Evolutionary conservation across 345 rosid species (phyloP), one percentile per base, ranked within the genome.

Genomic region (Boechera divaricarpa): DNA sequence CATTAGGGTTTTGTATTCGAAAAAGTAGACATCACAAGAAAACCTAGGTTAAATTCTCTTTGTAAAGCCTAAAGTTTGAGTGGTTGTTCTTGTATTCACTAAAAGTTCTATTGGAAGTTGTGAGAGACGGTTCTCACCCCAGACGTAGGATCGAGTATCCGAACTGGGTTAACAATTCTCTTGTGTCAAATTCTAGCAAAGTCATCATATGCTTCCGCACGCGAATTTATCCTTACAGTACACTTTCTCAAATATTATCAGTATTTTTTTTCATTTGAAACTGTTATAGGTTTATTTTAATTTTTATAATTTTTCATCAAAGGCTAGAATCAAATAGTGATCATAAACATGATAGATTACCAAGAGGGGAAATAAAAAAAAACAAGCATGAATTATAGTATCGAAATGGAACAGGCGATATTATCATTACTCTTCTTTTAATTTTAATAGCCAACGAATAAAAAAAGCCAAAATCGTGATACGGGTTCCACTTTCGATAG

Each of bases 401-500:
- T 35, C 39, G 49, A 32, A 28, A 41, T 39, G 42, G 39, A 39
- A 16, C 59, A 63, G 1, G 55, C 63, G 49, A 57, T 47, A 16
- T 10, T 51, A 76, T 52, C n/a, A 61, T 61, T 49, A 77, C 7
- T 53, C 56, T 10, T 51, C 44, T 21, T 18, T 11, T 10, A 15
- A 4, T 49, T 52, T 61, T 54, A 56, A 10, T 16, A 47, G 33
- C 35, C 60, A 16, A 55, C 53, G 18, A 77, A 70, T 70, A 55
- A 77, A 76, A 54, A 63, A 35, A 56, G 45, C 21, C 36, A 63
- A 64, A 16, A 55, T 63, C 76, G 52, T 77, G 60, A 54, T 70
- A 77, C 76, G 67, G 70, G 61, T 57, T 56, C 80, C 76, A 77
- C 67, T 70, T 63, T 47, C 72, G 6, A 69, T 44, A 31, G 32